Conservation (phyloP, 495 filamentous ascomycete species). For the Aspergillus nanangensis region DNA sequence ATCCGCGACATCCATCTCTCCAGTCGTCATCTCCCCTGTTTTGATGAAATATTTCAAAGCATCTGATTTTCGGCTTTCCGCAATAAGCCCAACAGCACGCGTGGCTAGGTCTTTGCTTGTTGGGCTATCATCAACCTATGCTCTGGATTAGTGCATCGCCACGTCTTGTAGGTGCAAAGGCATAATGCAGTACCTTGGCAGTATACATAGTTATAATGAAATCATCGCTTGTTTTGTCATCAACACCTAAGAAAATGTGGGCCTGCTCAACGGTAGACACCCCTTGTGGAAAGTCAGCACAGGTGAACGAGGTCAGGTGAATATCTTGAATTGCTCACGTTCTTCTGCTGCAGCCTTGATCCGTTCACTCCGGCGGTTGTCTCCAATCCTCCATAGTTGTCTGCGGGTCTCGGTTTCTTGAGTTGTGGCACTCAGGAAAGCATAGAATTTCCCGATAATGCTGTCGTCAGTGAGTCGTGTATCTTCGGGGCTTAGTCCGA, state of each 20-base stretch:
- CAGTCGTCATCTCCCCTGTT: constrained; percentile 46
- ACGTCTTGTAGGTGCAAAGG: not conserved
- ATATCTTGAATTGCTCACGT: too few relatives aligned
- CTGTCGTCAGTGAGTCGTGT: constrained; percentile 44
- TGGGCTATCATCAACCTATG: constrained; percentile 42
- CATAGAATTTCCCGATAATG: constrained; percentile 55
- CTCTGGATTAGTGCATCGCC: constrained; percentile 1
- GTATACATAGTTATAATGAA: constrained; percentile 56
- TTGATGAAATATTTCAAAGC: constrained; percentile 50
- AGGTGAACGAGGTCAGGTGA: too few relatives aligned
- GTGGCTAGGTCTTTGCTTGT: constrained; percentile 43
- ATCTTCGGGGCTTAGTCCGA: constrained; percentile 40
- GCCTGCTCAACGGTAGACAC: constrained; percentile 61
- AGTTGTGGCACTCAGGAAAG: constrained; percentile 42
- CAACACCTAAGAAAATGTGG: constrained; percentile 51
- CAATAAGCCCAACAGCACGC: constrained; percentile 55
- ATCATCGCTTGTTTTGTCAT: constrained; percentile 49
- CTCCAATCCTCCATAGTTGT: constrained; percentile 53
- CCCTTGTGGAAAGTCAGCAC: too few relatives aligned
- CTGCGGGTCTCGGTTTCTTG: constrained; percentile 48
- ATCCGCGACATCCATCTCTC: constrained; percentile 53
- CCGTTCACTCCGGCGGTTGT: constrained; percentile 43
- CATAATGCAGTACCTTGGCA: constrained; percentile 40
- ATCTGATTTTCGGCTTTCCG: constrained; percentile 49
- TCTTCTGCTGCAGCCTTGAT: constrained; percentile 54